phyloP scores from a whole-genome alignment of 2,329 filamentous ascomycete species.

The Arthrobotrys entomopaga region DNA sequence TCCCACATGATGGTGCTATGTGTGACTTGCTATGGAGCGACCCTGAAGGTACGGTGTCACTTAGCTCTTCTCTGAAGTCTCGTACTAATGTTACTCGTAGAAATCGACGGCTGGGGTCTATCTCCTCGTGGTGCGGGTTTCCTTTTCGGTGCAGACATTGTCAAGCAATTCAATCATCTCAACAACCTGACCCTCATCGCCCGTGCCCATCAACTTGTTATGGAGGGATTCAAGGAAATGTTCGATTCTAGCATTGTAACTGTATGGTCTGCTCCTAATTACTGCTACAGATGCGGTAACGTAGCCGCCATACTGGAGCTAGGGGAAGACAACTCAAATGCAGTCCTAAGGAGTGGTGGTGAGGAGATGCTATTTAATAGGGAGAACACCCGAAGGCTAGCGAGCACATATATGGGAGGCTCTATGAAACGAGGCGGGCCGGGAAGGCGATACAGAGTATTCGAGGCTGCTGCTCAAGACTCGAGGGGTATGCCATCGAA shows the following conservation, averaged over 20 bases:
- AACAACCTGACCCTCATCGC: constrained; percentile 94
- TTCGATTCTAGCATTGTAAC: constrained; percentile 96
- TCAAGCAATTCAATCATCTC: constrained; percentile 92
- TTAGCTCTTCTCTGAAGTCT: not conserved
- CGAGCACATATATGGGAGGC: constrained; percentile 64
- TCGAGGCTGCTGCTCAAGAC: constrained; percentile 96
- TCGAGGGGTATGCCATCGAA: constrained; percentile 97
- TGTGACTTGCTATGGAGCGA: constrained; percentile 98
- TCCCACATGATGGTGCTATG: constrained; percentile 98
- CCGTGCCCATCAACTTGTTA: constrained; percentile 94
- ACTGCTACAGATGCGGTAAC: constrained; percentile 95
- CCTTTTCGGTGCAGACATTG: constrained; percentile 93
- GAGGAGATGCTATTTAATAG: constrained; percentile 71
- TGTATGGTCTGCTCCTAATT: constrained; percentile 98
- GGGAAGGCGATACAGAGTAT: constrained; percentile 89
- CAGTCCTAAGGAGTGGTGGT: constrained; percentile 76
- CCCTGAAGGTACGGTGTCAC: constrained; percentile 69
- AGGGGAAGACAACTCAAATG: constrained; percentile 78
- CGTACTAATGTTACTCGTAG: constrained; percentile 61
- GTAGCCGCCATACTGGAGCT: constrained; percentile 94
- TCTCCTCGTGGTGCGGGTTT: constrained; percentile 95
- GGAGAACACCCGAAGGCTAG: constrained; percentile 61
- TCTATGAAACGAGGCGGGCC: constrained; percentile 71
- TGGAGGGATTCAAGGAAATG: constrained; percentile 99
- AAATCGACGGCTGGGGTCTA: constrained; percentile 96